phyloP scores from a whole-genome alignment of 192 early-diverging fungal genomes.

The Backusella australiensis region DNA sequence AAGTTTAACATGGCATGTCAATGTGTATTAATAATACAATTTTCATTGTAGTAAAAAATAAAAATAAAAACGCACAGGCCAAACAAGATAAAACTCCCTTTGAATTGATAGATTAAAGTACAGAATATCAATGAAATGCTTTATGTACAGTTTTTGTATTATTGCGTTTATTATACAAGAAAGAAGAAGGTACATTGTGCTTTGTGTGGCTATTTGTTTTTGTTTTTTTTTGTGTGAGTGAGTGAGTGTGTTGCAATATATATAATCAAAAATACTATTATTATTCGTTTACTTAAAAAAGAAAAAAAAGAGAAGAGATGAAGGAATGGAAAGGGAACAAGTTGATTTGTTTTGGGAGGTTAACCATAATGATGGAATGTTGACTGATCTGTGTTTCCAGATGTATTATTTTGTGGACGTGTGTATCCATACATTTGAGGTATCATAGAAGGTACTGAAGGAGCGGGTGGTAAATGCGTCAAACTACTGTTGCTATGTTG shows the following conservation, averaged over 20 bases:
- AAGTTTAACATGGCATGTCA: neutral
- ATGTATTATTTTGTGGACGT: neutral
- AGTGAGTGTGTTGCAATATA: neutral
- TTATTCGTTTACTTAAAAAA: neutral
- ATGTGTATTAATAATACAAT: neutral
- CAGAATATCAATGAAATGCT: neutral
- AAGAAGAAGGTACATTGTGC: neutral
- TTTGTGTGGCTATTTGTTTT: neutral
- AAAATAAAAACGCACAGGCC: neutral
- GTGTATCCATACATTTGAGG: conserved; percentile 12
- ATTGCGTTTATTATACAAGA: neutral
- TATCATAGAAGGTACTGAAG: conserved; percentile 22
- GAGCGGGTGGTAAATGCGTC: conserved; percentile 6
- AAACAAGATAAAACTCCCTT: neutral
- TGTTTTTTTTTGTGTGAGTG: neutral
- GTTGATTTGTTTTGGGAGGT: neutral
- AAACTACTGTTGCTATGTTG: neutral
- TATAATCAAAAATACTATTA: neutral
- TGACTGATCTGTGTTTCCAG: neutral
- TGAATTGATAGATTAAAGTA: too few species aligned
- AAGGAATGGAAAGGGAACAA: neutral
- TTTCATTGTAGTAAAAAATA: neutral
- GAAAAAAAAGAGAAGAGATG: neutral
- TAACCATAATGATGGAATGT: conserved; percentile 4
- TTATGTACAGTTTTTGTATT: neutral